phyloP scores from a whole-genome alignment of 2,329 filamentous ascomycete species.

The Seiridium unicorne region DNA sequence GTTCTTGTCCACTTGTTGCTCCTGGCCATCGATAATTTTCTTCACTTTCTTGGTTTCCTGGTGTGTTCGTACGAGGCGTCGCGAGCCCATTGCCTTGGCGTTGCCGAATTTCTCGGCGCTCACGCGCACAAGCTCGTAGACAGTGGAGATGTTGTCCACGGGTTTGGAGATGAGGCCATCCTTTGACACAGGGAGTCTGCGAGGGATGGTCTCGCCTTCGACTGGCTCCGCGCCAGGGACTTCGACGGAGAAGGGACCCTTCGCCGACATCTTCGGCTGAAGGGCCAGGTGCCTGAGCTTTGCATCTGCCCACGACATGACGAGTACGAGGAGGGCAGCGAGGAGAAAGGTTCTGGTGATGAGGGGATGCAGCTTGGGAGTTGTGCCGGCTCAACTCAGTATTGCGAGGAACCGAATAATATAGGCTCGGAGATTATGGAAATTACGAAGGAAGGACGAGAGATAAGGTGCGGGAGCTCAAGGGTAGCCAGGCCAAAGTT shows the following conservation, averaged over 20 bases:
- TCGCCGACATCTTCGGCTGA: slow-evolving; percentile 50
- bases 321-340: slow-evolving; percentile 10
- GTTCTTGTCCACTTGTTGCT: slow-evolving; percentile 79
- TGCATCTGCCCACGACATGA: slow-evolving; percentile 28
- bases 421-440: not conserved
- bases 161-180: slow-evolving; percentile 62
- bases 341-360: not conserved
- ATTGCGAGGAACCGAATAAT: not conserved
- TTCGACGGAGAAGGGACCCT: slow-evolving; percentile 67
- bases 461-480: not conserved
- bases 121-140: slow-evolving; percentile 72
- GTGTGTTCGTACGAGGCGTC: slow-evolving; percentile 73
- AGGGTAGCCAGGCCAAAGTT: not conserved
- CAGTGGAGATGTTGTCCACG: slow-evolving; percentile 64
- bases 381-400: not conserved
- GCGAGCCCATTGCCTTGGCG: slow-evolving; percentile 64
- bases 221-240: slow-evolving; percentile 61
- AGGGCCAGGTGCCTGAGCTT: slow-evolving; percentile 26
- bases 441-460: not conserved
- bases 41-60: slow-evolving; percentile 86
- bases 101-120: slow-evolving; percentile 66
- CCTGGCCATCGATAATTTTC: slow-evolving; percentile 79
- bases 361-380: not conserved
- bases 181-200: slow-evolving; percentile 61
- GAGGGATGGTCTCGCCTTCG: slow-evolving; percentile 73